Evolutionary conservation across 768 basidiomycete species (phyloP).

Genomic region (Termitomyces sp.): DNA sequence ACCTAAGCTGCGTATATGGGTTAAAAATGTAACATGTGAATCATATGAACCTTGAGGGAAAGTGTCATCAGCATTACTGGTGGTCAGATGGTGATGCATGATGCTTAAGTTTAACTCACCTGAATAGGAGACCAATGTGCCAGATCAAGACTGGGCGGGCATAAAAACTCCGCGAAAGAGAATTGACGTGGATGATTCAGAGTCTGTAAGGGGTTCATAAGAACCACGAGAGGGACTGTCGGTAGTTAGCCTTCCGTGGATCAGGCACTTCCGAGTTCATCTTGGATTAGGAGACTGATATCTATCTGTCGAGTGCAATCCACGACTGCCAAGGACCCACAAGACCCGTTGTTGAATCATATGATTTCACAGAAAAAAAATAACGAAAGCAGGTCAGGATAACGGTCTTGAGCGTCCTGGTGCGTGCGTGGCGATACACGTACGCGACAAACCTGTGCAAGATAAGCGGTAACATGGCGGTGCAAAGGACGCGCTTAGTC

Average conservation of each 20-base stretch:
- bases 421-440: background rate
- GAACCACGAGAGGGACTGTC: no score
- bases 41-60: background rate
- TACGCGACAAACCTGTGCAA: background rate
- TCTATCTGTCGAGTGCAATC: background rate
- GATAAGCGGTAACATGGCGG: background rate
- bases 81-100: no score
- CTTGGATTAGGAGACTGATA: background rate
- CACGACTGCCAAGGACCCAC: background rate
- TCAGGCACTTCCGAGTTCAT: background rate
- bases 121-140: no score
- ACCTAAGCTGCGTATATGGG: no score
- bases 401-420: background rate
- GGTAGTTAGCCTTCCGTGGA: background rate
- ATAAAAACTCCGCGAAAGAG: no score
- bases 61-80: no score
- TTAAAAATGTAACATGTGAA: background rate
- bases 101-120: no score
- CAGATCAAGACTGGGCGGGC: no score
- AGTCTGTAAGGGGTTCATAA: no score
- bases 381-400: background rate
- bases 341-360: background rate
- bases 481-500: conserved; percentile 1
- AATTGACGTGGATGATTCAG: background rate
- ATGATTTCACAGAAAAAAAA: background rate